Conservation (phyloP, 345 rosid species). For the Dipteronia dyeriana region DNA sequence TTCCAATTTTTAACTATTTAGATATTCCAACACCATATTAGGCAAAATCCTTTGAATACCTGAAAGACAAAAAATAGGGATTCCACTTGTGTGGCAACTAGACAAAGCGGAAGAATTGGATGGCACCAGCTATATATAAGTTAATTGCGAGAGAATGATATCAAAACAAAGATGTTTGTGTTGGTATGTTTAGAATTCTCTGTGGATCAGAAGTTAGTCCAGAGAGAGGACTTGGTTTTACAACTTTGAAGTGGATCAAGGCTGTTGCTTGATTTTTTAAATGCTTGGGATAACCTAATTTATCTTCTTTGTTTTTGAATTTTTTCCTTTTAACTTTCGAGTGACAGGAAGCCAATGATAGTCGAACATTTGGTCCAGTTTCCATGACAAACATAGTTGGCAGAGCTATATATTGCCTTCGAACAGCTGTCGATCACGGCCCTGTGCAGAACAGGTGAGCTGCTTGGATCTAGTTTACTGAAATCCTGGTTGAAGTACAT, state of each 20-base stretch:
- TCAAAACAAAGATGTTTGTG: background rate
- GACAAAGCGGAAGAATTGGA: background rate
- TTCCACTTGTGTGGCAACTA: background rate
- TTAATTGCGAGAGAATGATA: background rate
- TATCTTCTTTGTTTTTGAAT: background rate
- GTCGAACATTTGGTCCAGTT: slow-evolving; percentile 88
- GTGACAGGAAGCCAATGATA: slow-evolving; percentile 85
- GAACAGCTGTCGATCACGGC: slow-evolving; percentile 90
- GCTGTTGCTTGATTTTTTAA: background rate
- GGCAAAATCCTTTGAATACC: background rate
- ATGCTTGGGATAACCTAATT: slow-evolving; percentile 7
- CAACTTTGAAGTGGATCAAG: background rate
- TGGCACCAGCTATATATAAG: background rate
- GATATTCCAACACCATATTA: background rate
- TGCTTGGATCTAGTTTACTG: background rate
- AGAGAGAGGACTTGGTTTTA: background rate
- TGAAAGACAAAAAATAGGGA: background rate
- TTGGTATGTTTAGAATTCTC: background rate
- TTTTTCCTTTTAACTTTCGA: slow-evolving; percentile 14
- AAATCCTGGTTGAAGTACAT: background rate
- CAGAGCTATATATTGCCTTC: slow-evolving; percentile 77
- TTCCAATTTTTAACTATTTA: background rate
- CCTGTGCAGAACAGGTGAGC: slow-evolving; percentile 85
- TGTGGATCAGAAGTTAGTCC: background rate
- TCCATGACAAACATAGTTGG: slow-evolving; percentile 73